Evolutionary conservation across 2,329 filamentous ascomycete species (phyloP).

Genomic region (Tolypocladium pustulatum): DNA sequence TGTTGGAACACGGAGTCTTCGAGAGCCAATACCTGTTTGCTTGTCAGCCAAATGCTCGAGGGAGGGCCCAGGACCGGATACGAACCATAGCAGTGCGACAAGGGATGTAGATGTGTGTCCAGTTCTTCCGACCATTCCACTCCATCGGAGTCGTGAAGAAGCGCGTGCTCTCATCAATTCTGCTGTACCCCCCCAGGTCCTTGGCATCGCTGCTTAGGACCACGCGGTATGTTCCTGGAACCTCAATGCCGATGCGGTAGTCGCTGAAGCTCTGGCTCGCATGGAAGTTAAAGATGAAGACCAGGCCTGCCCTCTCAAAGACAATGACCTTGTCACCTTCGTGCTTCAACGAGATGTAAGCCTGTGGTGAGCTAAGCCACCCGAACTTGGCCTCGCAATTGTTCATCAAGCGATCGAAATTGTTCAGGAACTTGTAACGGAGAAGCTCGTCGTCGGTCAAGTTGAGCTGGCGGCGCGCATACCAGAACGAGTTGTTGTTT

Average conservation of each 20-base stretch:
- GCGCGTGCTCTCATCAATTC: slow-evolving; percentile 67
- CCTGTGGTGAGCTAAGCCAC: slow-evolving; percentile 79
- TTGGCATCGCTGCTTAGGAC: slow-evolving; percentile 73
- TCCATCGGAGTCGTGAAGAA: slow-evolving; percentile 87
- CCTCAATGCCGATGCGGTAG: slow-evolving; percentile 83
- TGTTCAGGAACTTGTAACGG: slow-evolving; percentile 83
- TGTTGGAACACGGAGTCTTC: slow-evolving; percentile 13
- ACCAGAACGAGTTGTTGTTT: slow-evolving; percentile 89
- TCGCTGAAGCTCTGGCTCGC: slow-evolving; percentile 75
- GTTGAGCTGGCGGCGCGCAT: slow-evolving; percentile 87
- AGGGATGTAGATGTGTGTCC: slow-evolving; percentile 84
- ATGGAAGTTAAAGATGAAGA: slow-evolving; percentile 97
- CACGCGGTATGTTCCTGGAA: slow-evolving; percentile 74
- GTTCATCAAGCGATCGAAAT: slow-evolving; percentile 92
- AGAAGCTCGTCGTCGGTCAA: slow-evolving; percentile 77
- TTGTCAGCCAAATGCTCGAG: not conserved
- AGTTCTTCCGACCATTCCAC: slow-evolving; percentile 88
- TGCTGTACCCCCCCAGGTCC: slow-evolving; percentile 67
- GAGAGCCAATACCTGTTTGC: slow-evolving; percentile 39
- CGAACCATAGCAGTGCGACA: slow-evolving; percentile 72
- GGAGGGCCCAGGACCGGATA: slow-evolving; percentile 4
- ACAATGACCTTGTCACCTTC: slow-evolving; percentile 90
- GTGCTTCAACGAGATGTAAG: slow-evolving; percentile 89
- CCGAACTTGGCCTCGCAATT: slow-evolving; percentile 76
- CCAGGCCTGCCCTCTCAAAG: slow-evolving; percentile 80